Evolutionary conservation across 2,329 filamentous ascomycete genomes (phyloP).

Genomic region (Colletotrichum sansevieriae): DNA sequence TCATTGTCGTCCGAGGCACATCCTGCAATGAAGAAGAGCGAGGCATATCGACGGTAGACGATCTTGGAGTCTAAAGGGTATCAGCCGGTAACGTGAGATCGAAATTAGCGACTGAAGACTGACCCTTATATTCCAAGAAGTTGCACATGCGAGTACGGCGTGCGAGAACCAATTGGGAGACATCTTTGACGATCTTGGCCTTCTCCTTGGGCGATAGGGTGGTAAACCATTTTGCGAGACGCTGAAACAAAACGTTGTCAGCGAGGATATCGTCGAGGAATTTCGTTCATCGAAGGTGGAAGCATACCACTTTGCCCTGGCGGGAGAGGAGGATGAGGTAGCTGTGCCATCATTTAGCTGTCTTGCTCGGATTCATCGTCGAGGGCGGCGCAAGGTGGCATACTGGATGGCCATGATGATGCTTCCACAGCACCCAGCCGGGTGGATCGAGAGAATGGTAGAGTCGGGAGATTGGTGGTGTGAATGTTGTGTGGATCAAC

Average conservation of each 20-base stretch:
- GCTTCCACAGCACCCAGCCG: conserved; percentile 40
- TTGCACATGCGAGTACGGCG: conserved; percentile 99
- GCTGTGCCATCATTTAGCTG: conserved; percentile 62
- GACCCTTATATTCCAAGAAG: conserved; percentile 99
- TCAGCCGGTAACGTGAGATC: conserved; percentile 12
- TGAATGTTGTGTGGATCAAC: conserved; percentile 31
- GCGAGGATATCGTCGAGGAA: background rate
- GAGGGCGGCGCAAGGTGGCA: conserved; percentile 40
- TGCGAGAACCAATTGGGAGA: conserved; percentile 95
- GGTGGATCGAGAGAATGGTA: conserved; percentile 33
- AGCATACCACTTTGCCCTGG: conserved; percentile 97
- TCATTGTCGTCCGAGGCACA: conserved; percentile 98
- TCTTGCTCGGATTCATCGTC: conserved; percentile 19
- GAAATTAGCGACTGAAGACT: conserved; percentile 9
- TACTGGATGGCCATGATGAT: conserved; percentile 61
- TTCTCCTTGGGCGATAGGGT: conserved; percentile 98
- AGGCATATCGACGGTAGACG: conserved; percentile 98
- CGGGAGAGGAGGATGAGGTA: conserved; percentile 97
- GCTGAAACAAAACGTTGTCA: conserved; percentile 65
- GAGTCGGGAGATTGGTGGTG: conserved; percentile 29
- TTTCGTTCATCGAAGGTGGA: background rate
- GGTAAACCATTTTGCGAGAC: conserved; percentile 99
- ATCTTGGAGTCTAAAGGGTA: conserved; percentile 86
- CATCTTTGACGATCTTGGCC: conserved; percentile 99
- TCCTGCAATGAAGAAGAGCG: conserved; percentile 98